Evolutionary conservation across 192 early-diverging fungal genomes (phyloP).

Genomic region (Allomyces javanicus): DNA sequence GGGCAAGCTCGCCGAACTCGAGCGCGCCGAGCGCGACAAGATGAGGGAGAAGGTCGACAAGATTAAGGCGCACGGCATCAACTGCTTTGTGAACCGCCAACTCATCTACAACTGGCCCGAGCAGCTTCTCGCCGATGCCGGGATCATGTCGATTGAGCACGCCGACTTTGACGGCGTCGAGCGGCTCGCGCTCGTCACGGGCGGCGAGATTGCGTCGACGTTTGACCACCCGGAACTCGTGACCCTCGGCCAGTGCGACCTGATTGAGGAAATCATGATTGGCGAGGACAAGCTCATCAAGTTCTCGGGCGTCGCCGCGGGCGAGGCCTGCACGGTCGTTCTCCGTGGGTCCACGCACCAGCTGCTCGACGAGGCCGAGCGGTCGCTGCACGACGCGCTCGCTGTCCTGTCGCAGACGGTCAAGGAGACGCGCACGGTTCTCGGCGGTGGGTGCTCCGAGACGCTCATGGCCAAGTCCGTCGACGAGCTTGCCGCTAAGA

Average conservation of each 20-base stretch:
- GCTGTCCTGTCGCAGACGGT: slow-evolving; percentile 90
- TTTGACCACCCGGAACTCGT: slow-evolving; percentile 97
- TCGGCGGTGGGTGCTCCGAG: slow-evolving; percentile 93
- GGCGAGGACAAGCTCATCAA: slow-evolving; percentile 96
- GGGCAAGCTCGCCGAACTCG: slow-evolving; percentile 91
- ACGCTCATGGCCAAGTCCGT: slow-evolving; percentile 95
- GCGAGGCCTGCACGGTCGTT: slow-evolving; percentile 95
- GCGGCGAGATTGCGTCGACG: slow-evolving; percentile 94
- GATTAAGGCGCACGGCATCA: slow-evolving; percentile 92
- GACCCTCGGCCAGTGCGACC: slow-evolving; percentile 79
- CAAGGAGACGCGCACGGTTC: slow-evolving; percentile 75
- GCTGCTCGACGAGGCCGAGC: slow-evolving; percentile 90
- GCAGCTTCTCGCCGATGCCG: slow-evolving; percentile 92
- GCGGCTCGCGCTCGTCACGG: slow-evolving; percentile 87
- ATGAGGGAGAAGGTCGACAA: slow-evolving; percentile 98
- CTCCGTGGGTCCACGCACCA: slow-evolving; percentile 87
- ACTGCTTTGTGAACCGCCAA: slow-evolving; percentile 99
- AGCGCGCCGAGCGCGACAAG: slow-evolving; percentile 94
- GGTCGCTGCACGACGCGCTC: slow-evolving; percentile 90
- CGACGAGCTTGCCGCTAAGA: slow-evolving; percentile 75
- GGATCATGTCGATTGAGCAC: slow-evolving; percentile 92
- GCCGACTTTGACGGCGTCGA: slow-evolving; percentile 98
- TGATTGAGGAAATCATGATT: slow-evolving; percentile 97
- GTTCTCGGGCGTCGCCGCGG: slow-evolving; percentile 85
- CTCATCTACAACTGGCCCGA: slow-evolving; percentile 99